Conservation (phyloP, 345 rosid species). For the Gynandropsis gynandra region DNA sequence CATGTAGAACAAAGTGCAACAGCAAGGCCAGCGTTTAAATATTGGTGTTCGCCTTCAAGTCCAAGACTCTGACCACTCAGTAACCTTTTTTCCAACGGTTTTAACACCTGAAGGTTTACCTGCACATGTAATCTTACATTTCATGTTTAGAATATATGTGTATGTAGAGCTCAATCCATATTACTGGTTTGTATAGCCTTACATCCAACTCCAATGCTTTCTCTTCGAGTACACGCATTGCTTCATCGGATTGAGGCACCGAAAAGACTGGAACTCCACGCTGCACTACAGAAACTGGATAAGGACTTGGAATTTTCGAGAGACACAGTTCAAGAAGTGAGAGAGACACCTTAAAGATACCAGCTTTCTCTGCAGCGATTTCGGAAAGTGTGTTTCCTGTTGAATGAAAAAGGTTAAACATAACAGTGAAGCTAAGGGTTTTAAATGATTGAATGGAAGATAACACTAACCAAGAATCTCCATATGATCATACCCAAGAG, state of each 20-base stretch:
- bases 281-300: slow-evolving; percentile 32
- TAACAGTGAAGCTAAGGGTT: too few species aligned
- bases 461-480: slow-evolving; percentile 93
- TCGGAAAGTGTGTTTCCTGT: slow-evolving; percentile 77
- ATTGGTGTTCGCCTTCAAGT: slow-evolving; percentile 91
- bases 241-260: slow-evolving; percentile 86
- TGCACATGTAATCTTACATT: slow-evolving; percentile 24
- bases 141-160: background rate
- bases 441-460: background rate
- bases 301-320: slow-evolving; percentile 3
- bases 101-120: slow-evolving; percentile 65
- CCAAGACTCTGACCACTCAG: slow-evolving; percentile 64
- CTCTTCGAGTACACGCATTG: slow-evolving; percentile 74
- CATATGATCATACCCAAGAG: slow-evolving; percentile 98
- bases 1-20: slow-evolving; percentile 56
- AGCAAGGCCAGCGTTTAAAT: slow-evolving; percentile 85
- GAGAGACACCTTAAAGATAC: slow-evolving; percentile 72
- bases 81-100: slow-evolving; percentile 52
- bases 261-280: slow-evolving; percentile 74
- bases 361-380: slow-evolving; percentile 96
- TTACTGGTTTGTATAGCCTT: slow-evolving; percentile 19
- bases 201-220: slow-evolving; percentile 61
- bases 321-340: background rate
- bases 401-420: background rate
- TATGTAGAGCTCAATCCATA: background rate